Evolutionary conservation across 768 basidiomycete genomes (phyloP), one percentile per base, ranked within the genome.

Genomic region (Arthromyces matolae): DNA sequence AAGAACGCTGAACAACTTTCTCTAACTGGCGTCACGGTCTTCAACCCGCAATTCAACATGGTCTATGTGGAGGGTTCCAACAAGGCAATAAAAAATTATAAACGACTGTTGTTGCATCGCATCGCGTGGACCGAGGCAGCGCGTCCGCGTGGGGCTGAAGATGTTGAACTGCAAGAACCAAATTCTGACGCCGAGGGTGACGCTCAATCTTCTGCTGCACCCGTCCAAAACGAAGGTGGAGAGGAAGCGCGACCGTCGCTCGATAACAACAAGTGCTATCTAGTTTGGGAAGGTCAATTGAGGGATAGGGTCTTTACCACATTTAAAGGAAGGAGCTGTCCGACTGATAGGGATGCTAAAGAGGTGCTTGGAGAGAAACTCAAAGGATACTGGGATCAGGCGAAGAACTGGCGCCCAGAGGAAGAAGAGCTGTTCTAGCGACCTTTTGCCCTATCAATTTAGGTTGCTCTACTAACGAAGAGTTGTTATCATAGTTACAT

Each of bases 81-180:
- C 28, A 94, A 90, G 66, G 85, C 84, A 50, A 79, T 97, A 55
- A 84, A 84, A 58, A 81, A 83, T 54, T 99, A 96, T 70, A 92
- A 86, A 61, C 79, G 84, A 18, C 73, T 99, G 40, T 86, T 99
- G 86, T 54, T 89, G 33, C 67, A 81, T 45, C 89, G 96, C 36
- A 90, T 98, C 23, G 82, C 84, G 23, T 99, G 96, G 96, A 97
- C 92, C 2, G 91, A 95, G 61, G 78, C 86, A 25, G 89, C 93
- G 2, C 79, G 91, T 18, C 84, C 89, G 5, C 75, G 89, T 18
- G 86, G 82, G 19, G 80, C 67, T 4, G 84, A 85, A 52, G 86
- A 87, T 2, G 83, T 84, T 8, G 89, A 84, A 47, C 64, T 86
- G 9, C 81, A 83, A 47, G 71, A 73, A 3, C 74, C 65, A 1